Base-by-base conservation (phyloP, 2,329 filamentous ascomycete species). In the Cercospora sp. region DNA sequence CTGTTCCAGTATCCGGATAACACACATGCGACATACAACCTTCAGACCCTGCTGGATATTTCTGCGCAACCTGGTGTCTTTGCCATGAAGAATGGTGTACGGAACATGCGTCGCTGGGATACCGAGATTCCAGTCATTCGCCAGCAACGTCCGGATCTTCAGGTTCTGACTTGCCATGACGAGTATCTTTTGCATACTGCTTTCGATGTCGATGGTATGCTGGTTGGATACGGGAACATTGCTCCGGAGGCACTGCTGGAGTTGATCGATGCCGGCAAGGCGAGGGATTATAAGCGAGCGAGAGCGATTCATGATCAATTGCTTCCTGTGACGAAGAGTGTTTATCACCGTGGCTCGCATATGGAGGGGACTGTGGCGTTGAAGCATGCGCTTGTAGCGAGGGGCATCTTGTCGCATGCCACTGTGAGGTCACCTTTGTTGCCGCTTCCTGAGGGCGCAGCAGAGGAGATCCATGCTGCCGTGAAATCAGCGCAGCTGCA, bases 261-360 rank as follows among this genome's bases (percentile, higher is more conserved):
- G 13, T 28, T 57, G 53, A 57, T 57, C 9, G 53, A 57, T 57
- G 53, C 53, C 6, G 53, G 53, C 5, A 57, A 57, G 5, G 53
- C 26, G 24, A 32, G 28, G 6, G 53, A 57, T 32, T 57, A 57
- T 24, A n/a, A 30, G 53, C 53, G 53, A n/a, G 28, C 53, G 83
- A 72, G 84, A 26, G 79, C 79, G 51, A 77, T 86, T n/a, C 84
- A 86, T 72, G 84, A 86, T 70, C 79, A 79, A 71, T 77, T 86
- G 1, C 75, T 86, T 3, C 85, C 84, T 1, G 79, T 86, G 0
- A 86, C 84, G 1, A 85, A 84, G 76, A 82, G 81, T n/a, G 83
- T 86, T 0, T 86, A 86, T 71, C 84, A 86, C 74, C 81, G 84
- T 5, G 85, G 84, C 9, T 85, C 83, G 9, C 85, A 86, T 66